Evolutionary conservation across 495 filamentous ascomycete species (phyloP).

Genomic region (Tricharina praecox): DNA sequence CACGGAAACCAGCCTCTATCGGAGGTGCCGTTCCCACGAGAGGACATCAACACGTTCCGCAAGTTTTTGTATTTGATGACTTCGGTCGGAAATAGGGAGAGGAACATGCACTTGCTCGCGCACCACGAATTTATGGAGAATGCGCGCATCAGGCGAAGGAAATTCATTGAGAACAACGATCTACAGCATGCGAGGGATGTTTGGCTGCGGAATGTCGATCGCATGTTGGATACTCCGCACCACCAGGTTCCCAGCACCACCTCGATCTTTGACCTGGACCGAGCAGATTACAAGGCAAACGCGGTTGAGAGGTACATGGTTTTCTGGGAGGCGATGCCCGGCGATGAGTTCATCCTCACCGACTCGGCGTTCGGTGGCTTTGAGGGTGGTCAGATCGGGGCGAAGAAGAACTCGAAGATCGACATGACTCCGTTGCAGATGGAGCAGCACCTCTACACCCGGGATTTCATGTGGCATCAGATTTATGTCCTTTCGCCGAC

Average conservation of each 20-base stretch:
- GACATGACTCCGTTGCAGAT: conserved; percentile 21
- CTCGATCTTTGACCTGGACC: conserved; percentile 25
- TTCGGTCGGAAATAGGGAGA: conserved; percentile 18
- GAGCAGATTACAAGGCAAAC: conserved; percentile 26
- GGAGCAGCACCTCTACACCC: conserved; percentile 23
- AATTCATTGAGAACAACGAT: conserved; percentile 20
- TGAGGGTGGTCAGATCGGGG: conserved; percentile 27
- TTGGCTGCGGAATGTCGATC: conserved; percentile 24
- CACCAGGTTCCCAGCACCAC: conserved; percentile 16
- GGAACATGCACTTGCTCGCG: conserved; percentile 23
- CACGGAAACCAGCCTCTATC: conserved; percentile 19
- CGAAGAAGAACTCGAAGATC: conserved; percentile 19
- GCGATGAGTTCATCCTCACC: conserved; percentile 27
- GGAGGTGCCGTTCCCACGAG: conserved; percentile 14
- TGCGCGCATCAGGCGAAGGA: conserved; percentile 20
- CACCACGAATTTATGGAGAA: conserved; percentile 22
- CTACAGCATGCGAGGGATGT: conserved; percentile 27
- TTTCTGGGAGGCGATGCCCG: conserved; percentile 27
- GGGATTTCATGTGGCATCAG: conserved; percentile 28
- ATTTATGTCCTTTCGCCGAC: conserved; percentile 28
- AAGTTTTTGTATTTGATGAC: conserved; percentile 27
- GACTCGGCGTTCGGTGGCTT: conserved; percentile 28
- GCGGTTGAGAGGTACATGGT: conserved; percentile 27
- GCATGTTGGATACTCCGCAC: conserved; percentile 18
- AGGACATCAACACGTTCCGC: conserved; percentile 24